Evolutionary conservation across 192 early-diverging fungal species (phyloP), one percentile per base, ranked within the genome.

Genomic region (Coemansia sp.): DNA sequence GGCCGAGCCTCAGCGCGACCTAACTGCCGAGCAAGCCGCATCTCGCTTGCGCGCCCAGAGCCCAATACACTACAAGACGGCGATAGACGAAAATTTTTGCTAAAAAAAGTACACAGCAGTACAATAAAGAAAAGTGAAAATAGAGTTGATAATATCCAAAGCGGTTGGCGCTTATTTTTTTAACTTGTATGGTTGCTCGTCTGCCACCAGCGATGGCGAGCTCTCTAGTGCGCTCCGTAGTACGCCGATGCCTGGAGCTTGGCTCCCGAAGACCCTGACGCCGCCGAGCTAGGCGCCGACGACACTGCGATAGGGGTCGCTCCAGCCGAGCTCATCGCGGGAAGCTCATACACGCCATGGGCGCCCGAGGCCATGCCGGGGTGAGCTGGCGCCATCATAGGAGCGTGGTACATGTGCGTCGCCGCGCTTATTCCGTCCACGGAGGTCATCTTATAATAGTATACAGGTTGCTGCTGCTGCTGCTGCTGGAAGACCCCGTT

Each of bases 11-110:
- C 95, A 97, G 77, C 89, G 97, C 40, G 97, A 98, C 71, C 73
- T 98, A 61, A 97, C 97, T 1, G 88, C 97, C 11, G 97, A 98
- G 65, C 92, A 96, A 74, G 94, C 95, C 11, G 94, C 94, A 19
- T 77, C 83, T 15, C 76, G 90, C 22, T 79, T 98, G 59, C 80
- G 87, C 1, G 83, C 77, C 6, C 87, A 86, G 43, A 85, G 87
- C 17, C 76, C 40, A 17, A 31, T 41, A 31, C 63, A 72, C 35
- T 72, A 72, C 64, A 72, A 63, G 36, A 40, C 37, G 58, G 32
- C 35, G 6, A 54, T 54, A 54, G 27, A 31, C 51, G 14, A 27
- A 31, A 31, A 15, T 7, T 17, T 29, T 29, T n/a, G 8, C n/a
- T 17, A 65, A 54, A 40, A 37, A 27, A 57, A 32, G 27, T 36